Conservation (phyloP, 2,329 filamentous ascomycete genomes). For the Ustulina deusta region DNA sequence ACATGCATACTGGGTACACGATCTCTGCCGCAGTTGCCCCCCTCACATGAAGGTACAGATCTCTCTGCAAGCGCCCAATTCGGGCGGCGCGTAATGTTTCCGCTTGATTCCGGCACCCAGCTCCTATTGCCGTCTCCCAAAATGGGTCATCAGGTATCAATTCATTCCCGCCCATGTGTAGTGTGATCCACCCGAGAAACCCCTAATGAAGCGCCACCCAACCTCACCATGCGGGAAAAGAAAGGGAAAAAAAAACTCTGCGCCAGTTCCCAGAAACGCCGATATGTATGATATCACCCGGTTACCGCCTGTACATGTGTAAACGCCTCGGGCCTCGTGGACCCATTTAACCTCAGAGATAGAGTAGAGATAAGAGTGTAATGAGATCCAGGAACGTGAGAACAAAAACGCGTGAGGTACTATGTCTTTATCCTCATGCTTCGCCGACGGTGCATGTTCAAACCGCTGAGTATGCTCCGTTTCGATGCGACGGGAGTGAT, state of each 20-base stretch:
- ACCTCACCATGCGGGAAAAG: conserved; percentile 26
- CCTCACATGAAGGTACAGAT: conserved; percentile 27
- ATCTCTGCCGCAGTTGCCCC: conserved; percentile 29
- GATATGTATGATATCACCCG: conserved; percentile 31
- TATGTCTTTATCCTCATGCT: conserved; percentile 53
- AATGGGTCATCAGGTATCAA: conserved; percentile 40
- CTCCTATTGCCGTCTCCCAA: conserved; percentile 27
- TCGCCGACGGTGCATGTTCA: conserved; percentile 55
- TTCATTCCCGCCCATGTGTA: conserved; percentile 36
- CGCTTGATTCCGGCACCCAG: conserved; percentile 19
- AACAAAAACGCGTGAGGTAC: conserved; percentile 18
- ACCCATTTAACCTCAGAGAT: conserved; percentile 11
- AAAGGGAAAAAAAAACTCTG: conserved; percentile 2
- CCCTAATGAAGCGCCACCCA: conserved; percentile 32
- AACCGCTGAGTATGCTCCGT: conserved; percentile 53
- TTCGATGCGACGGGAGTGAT: conserved; percentile 38
- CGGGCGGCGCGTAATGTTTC: conserved; percentile 34
- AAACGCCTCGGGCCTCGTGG: conserved; percentile 34
- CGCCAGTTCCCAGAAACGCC: conserved; percentile 39
- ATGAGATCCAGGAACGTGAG: conserved; percentile 11
- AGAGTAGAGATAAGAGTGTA: conserved; percentile 31
- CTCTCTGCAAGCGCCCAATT: conserved; percentile 34
- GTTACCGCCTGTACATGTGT: conserved; percentile 25
- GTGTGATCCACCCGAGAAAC: conserved; percentile 34
- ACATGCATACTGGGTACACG: conserved; percentile 26